Conservation (phyloP, 2,329 filamentous ascomycete genomes). For the Xylaria sp. region DNA sequence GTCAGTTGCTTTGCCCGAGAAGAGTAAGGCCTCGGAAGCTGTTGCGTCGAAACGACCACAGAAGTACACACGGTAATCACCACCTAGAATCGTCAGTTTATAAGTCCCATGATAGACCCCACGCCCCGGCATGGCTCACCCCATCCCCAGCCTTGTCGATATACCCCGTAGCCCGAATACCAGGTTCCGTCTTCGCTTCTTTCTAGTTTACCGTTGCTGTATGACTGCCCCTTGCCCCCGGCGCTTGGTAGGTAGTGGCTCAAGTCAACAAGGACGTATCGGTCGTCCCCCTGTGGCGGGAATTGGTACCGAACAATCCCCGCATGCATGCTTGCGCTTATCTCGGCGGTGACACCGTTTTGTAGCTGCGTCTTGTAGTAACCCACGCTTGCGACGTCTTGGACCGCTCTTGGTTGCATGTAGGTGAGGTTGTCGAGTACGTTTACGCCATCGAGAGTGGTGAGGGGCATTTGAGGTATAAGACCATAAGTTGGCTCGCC, state of each 20-base stretch:
- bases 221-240: slow-evolving; percentile 44
- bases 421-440: slow-evolving; percentile 52
- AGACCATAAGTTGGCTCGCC: slow-evolving; percentile 63
- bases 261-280: slow-evolving; percentile 49
- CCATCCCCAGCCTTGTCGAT: slow-evolving; percentile 48
- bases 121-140: slow-evolving; percentile 11
- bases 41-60: slow-evolving; percentile 45
- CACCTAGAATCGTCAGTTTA: slow-evolving; percentile 31
- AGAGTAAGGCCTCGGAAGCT: slow-evolving; percentile 40
- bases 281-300: slow-evolving; percentile 39
- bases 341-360: slow-evolving; percentile 52
- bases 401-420: slow-evolving; percentile 45
- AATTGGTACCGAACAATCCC: slow-evolving; percentile 58
- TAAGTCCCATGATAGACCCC: background rate
- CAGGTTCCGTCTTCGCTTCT: slow-evolving; percentile 41
- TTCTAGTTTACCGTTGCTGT: slow-evolving; percentile 45
- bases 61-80: slow-evolving; percentile 47
- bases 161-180: slow-evolving; percentile 51
- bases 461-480: slow-evolving; percentile 52
- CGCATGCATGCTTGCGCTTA: slow-evolving; percentile 52
- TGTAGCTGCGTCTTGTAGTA: slow-evolving; percentile 55
- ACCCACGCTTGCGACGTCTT: slow-evolving; percentile 52
- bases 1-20: slow-evolving; percentile 51
- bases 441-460: slow-evolving; percentile 43
- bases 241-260: slow-evolving; percentile 51